Conservation (phyloP, 1,284 basidiomycete genomes). For the Anthracocystis setariae region DNA sequence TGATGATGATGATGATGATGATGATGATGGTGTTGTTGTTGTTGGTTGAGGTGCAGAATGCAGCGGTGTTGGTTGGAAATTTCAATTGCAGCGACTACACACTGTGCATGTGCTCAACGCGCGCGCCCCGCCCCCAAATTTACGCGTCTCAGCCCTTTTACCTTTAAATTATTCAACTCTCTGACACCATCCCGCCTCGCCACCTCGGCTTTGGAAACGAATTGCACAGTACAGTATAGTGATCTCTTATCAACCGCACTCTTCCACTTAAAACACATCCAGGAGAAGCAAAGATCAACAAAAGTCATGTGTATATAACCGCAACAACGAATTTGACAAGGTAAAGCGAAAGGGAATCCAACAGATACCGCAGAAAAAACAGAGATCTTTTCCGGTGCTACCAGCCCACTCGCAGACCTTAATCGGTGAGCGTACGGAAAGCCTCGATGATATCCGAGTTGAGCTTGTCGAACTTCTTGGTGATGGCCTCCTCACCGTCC, state of each 20-base stretch:
- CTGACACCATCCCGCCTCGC: too few species aligned
- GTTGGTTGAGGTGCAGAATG: too few species aligned
- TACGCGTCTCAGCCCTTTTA: slow-evolving; percentile 20
- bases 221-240: too few species aligned
- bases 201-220: too few species aligned
- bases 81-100: slow-evolving; percentile 7
- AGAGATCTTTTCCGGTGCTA: neutral
- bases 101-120: slow-evolving; percentile 8
- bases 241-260: neutral
- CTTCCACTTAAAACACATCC: too few species aligned
- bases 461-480: slow-evolving; percentile 62
- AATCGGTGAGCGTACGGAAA: slow-evolving; percentile 65
- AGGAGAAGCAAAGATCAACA: too few species aligned
- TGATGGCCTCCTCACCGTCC: slow-evolving; percentile 65
- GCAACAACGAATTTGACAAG: slow-evolving; percentile 10
- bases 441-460: slow-evolving; percentile 62
- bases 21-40: slow-evolving; percentile 15
- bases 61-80: neutral
- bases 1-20: slow-evolving; percentile 2
- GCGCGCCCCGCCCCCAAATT: slow-evolving; percentile 17
- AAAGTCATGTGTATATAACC: neutral
- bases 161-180: too few species aligned
- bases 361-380: too few species aligned
- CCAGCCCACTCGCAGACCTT: neutral
- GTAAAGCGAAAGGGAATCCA: slow-evolving; percentile 6